phyloP scores from a whole-genome alignment of 176 grass and related monocot species.

The Cenchrus fungigraminus region DNA sequence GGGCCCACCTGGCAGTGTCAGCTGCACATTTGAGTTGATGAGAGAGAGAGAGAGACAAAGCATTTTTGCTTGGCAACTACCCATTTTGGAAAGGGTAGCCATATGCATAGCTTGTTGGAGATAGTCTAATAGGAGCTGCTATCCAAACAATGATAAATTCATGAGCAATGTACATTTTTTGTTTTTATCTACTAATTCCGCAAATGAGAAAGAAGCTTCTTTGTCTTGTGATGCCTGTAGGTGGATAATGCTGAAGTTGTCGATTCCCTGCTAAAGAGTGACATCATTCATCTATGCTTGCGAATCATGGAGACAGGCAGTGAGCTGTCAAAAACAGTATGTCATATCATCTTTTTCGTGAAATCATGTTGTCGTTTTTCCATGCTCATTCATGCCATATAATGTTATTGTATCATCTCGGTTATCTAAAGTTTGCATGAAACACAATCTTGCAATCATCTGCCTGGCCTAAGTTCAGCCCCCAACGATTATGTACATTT shows the following conservation, averaged over 20 bases:
- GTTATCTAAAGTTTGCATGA: background rate
- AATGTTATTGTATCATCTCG: constrained; percentile 1
- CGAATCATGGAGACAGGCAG: constrained; percentile 77
- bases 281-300: constrained; percentile 76
- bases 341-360: constrained; percentile 18
- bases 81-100: too few relatives aligned
- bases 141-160: background rate
- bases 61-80: too few relatives aligned
- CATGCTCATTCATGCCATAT: constrained; percentile 24
- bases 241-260: constrained; percentile 66
- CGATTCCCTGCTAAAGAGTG: constrained; percentile 60
- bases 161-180: background rate
- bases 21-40: too few relatives aligned
- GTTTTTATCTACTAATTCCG: constrained; percentile 13
- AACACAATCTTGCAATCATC: constrained; percentile 14
- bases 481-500: background rate
- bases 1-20: too few relatives aligned
- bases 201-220: constrained; percentile 21
- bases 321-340: constrained; percentile 82
- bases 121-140: too few relatives aligned
- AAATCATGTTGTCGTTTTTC: constrained; percentile 25
- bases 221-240: constrained; percentile 45
- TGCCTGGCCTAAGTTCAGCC: constrained; percentile 24
- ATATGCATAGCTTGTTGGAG: too few relatives aligned
- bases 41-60: too few relatives aligned